phyloP scores from a whole-genome alignment of 2,329 filamentous ascomycete genomes.

The Botrytis galanthina region DNA sequence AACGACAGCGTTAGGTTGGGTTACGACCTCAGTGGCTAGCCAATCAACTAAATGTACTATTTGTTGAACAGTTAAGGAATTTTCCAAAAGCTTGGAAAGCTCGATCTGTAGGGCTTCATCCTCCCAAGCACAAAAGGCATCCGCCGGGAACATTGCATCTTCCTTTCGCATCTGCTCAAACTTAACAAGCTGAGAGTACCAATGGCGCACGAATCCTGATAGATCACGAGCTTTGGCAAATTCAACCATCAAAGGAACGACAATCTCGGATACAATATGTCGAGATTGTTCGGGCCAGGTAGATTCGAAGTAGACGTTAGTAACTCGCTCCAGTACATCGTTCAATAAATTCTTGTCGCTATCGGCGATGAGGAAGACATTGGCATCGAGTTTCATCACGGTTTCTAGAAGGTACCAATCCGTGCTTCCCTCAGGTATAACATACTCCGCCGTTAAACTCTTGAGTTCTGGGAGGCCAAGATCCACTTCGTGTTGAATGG shows the following conservation, averaged over 20 bases:
- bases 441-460: conserved; percentile 37
- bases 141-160: not conserved
- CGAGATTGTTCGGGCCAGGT: conserved; percentile 29
- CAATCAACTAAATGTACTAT: conserved; percentile 41
- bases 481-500: conserved; percentile 39
- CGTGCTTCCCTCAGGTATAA: conserved; percentile 29
- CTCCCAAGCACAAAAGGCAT: conserved; percentile 37
- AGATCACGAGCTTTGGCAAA: conserved; percentile 44
- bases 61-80: conserved; percentile 41
- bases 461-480: conserved; percentile 40
- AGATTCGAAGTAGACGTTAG: conserved; percentile 27
- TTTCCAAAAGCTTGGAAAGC: conserved; percentile 38
- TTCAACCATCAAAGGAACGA: conserved; percentile 44
- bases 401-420: conserved; percentile 45
- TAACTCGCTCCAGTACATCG: conserved; percentile 39
- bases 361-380: conserved; percentile 44
- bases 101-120: conserved; percentile 33
- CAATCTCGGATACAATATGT: conserved; percentile 38
- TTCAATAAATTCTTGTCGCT: conserved; percentile 35
- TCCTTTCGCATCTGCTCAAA: conserved; percentile 34
- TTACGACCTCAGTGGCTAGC: conserved; percentile 33
- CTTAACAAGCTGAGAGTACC: conserved; percentile 38
- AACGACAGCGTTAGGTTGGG: conserved; percentile 34
- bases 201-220: conserved; percentile 42
- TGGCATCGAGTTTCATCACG: conserved; percentile 46